A percentile compares a stretch with the other conserved stretches of the same genome.
Evolutionary conservation across 2,329 filamentous ascomycete genomes (phyloP).

Genomic region (Diaporthe batatas): DNA sequence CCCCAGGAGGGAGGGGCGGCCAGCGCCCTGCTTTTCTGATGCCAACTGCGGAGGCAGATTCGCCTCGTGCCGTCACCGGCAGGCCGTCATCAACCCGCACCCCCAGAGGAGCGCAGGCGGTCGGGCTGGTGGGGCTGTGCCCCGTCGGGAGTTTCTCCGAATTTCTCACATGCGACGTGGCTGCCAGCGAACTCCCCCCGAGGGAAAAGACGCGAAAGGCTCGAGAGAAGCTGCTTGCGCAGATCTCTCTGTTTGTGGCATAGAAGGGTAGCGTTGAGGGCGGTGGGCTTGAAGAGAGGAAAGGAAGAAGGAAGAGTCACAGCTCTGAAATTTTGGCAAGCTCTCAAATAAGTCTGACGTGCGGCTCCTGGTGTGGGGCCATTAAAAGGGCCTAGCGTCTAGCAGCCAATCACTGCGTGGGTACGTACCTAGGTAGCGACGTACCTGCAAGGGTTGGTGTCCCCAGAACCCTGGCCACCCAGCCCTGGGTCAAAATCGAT

Average conservation of each 20-base stretch:
- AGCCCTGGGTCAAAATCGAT: constrained; percentile 22
- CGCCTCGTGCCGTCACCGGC: constrained; percentile 51
- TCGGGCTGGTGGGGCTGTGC: constrained; percentile 41
- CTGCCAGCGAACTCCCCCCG: constrained; percentile 20
- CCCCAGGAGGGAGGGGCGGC: constrained; percentile 37
- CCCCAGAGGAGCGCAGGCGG: constrained; percentile 37
- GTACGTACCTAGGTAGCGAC: background rate
- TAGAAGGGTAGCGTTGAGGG: constrained; percentile 92
- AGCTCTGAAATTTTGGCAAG: constrained; percentile 43
- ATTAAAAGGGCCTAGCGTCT: no score
- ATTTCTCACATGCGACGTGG: constrained; percentile 82
- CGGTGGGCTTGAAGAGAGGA: constrained; percentile 74
- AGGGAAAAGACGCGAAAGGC: constrained; percentile 38
- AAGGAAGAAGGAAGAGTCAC: constrained; percentile 46
- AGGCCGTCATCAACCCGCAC: constrained; percentile 44
- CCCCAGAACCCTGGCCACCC: background rate
- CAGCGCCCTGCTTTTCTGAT: constrained; percentile 52
- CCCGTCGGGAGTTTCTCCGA: constrained; percentile 49
- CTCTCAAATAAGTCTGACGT: constrained; percentile 42
- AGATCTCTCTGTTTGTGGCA: constrained; percentile 78
- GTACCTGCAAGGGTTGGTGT: background rate
- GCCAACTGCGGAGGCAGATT: constrained; percentile 50
- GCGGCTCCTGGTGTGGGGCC: constrained; percentile 43
- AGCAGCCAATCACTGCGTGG: constrained; percentile 12
- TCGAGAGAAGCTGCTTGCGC: constrained; percentile 54